Conservation (phyloP, 2,329 filamentous ascomycete species). For the Sporothrix phasma region DNA sequence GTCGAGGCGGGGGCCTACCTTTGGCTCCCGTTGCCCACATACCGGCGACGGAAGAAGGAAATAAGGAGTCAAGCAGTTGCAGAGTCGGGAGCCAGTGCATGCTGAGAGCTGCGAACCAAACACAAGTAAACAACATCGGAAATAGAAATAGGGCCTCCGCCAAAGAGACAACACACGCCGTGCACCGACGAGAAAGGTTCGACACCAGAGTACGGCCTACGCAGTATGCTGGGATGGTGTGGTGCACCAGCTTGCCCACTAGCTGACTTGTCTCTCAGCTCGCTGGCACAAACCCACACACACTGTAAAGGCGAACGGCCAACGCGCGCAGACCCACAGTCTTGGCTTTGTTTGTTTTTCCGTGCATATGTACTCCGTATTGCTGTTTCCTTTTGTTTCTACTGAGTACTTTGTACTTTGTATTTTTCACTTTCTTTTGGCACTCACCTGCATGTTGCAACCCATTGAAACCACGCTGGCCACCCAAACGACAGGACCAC, state of each 20-base stretch:
- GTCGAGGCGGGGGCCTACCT: too few species aligned
- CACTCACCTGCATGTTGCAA: background rate
- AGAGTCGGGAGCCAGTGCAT: too few species aligned
- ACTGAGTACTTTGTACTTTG: too few species aligned
- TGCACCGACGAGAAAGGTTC: background rate
- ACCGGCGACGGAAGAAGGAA: too few species aligned
- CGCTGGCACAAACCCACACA: background rate
- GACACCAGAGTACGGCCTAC: too few species aligned
- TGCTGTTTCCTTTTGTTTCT: background rate
- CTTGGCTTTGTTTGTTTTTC: slow-evolving; percentile 2
- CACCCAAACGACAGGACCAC: too few species aligned
- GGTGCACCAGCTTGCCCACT: background rate
- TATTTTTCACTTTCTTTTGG: background rate
- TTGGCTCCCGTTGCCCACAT: too few species aligned
- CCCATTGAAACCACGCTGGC: background rate
- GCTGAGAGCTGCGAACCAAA: too few species aligned
- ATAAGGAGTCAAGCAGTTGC: too few species aligned
- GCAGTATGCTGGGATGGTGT: background rate
- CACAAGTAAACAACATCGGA: too few species aligned
- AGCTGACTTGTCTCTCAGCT: background rate
- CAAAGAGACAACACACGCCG: background rate
- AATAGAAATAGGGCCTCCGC: background rate
- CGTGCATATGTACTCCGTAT: too few species aligned
- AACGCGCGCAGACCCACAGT: background rate
- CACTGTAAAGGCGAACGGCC: background rate